These are phyloP conservation scores for Leccinum rimulosum DNA, from an alignment of 768 basidiomycete genomes.

Conservation along the genomic window DNA sequence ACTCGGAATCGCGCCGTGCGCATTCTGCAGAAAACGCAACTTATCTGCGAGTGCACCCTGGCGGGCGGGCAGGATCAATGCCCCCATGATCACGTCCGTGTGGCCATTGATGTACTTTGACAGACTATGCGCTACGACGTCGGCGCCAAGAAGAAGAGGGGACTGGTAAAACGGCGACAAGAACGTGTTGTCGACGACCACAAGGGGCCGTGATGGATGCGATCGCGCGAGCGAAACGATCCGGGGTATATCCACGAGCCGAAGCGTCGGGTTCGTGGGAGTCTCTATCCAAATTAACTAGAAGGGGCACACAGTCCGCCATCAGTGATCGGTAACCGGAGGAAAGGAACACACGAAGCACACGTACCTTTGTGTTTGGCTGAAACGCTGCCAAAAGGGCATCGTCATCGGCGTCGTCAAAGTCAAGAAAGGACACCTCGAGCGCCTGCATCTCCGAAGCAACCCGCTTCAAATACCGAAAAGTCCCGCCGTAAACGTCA, in stretches of 20 bases:
- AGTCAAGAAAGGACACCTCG: slow-evolving; percentile 75
- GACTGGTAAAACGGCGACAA: slow-evolving; percentile 89
- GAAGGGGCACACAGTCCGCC: not conserved
- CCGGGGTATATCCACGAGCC: slow-evolving; percentile 75
- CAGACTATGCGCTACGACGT: slow-evolving; percentile 79
- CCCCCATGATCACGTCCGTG: slow-evolving; percentile 91
- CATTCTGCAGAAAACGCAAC: slow-evolving; percentile 88
- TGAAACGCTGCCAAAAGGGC: slow-evolving; percentile 62
- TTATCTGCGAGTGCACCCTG: slow-evolving; percentile 47
- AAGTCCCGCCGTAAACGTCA: slow-evolving; percentile 94
- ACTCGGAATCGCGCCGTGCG: slow-evolving; percentile 80
- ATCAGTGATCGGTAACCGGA: not conserved
- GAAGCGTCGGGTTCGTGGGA: slow-evolving; percentile 93
- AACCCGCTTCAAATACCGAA: slow-evolving; percentile 75
- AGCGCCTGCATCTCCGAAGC: slow-evolving; percentile 60
- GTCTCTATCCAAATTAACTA: slow-evolving; percentile 94
- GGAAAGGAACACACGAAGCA: not conserved
- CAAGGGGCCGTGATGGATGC: slow-evolving; percentile 63
- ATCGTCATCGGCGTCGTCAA: slow-evolving; percentile 68
- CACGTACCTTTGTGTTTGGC: slow-evolving; percentile 75
- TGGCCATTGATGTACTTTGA: slow-evolving; percentile 95
- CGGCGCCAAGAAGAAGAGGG: slow-evolving; percentile 81
- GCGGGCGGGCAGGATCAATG: slow-evolving; percentile 63
- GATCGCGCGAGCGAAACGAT: slow-evolving; percentile 64
- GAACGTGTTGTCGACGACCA: slow-evolving; percentile 95